Percentiles rank a stretch among this genome's conserved stretches.
Evolutionary conservation across 2,329 filamentous ascomycete species (phyloP).

Genomic region (Dactylellina cionopaga): DNA sequence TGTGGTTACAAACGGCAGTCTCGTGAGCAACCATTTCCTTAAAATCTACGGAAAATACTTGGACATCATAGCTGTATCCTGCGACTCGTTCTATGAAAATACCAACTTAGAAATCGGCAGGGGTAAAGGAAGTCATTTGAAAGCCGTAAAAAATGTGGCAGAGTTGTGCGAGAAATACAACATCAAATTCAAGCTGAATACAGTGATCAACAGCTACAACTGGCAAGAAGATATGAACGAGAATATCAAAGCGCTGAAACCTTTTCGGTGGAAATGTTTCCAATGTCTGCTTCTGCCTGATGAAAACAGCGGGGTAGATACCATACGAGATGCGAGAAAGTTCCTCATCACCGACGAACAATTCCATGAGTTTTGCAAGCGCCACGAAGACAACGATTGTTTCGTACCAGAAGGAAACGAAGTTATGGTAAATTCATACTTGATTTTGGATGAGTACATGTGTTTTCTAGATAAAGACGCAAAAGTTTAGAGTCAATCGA

Average conservation of each 20-base stretch:
- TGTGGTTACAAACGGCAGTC: slow-evolving; percentile 68
- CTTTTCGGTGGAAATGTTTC: slow-evolving; percentile 65
- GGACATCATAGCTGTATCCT: slow-evolving; percentile 68
- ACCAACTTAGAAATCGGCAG: slow-evolving; percentile 67
- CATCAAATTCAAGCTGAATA: slow-evolving; percentile 70
- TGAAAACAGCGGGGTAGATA: slow-evolving; percentile 65
- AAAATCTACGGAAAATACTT: slow-evolving; percentile 62
- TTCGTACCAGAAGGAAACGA: slow-evolving; percentile 66
- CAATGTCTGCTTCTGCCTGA: slow-evolving; percentile 67
- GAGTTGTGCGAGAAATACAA: slow-evolving; percentile 63
- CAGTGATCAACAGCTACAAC: slow-evolving; percentile 66
- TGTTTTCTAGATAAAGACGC: slow-evolving; percentile 28
- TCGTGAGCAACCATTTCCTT: slow-evolving; percentile 63
- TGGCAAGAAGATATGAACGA: slow-evolving; percentile 65
- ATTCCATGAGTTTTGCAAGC: slow-evolving; percentile 63
- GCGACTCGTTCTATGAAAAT: slow-evolving; percentile 66
- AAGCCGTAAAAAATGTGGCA: slow-evolving; percentile 62
- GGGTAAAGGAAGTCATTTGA: slow-evolving; percentile 64
- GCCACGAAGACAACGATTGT: slow-evolving; percentile 61
- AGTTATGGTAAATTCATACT: slow-evolving; percentile 66
- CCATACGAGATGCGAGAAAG: slow-evolving; percentile 61
- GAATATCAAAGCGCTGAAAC: slow-evolving; percentile 57
- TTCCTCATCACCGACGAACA: slow-evolving; percentile 65
- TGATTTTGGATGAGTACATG: slow-evolving; percentile 59
- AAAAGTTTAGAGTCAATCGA: slow-evolving; percentile 13